phyloP scores from a whole-genome alignment of 2,329 filamentous ascomycete species.

The Colletotrichum caudatum region DNA sequence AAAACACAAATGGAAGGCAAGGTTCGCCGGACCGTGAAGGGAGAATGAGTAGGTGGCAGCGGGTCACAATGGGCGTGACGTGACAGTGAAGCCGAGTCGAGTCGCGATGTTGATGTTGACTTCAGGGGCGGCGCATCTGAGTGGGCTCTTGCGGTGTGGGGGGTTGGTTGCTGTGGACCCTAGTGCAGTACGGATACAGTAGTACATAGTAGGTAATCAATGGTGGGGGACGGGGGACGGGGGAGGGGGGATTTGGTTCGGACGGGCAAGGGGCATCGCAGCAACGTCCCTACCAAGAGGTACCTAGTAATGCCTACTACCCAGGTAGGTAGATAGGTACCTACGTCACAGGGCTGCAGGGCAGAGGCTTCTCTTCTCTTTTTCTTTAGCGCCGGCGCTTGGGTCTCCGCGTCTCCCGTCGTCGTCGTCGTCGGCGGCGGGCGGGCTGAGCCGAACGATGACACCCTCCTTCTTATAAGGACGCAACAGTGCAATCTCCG shows the following conservation, averaged over 20 bases:
- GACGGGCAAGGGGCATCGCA: not conserved
- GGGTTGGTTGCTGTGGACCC: conserved; percentile 30
- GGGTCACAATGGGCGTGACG: not conserved
- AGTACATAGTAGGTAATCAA: not conserved
- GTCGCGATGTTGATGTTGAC: conserved; percentile 35
- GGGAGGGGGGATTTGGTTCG: not conserved
- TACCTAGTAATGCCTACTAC: no score
- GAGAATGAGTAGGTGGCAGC: not conserved
- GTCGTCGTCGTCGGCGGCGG: not conserved
- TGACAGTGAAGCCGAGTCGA: not conserved
- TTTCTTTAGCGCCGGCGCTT: conserved; percentile 8
- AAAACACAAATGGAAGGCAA: not conserved
- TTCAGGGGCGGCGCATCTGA: conserved; percentile 16
- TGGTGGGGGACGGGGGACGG: not conserved
- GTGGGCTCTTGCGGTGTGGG: conserved; percentile 27
- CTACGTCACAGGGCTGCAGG: conserved; percentile 2
- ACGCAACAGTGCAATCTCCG: conserved; percentile 11
- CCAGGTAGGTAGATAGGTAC: no score
- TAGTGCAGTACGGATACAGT: not conserved
- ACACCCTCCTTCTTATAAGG: not conserved
- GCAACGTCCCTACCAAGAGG: not conserved
- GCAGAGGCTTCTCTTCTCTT: not conserved
- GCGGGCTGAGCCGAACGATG: conserved; percentile 15
- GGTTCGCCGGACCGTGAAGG: not conserved
- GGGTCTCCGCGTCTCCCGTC: not conserved